These are phyloP conservation scores for Meredithiella fracta DNA, from an alignment of 2,329 filamentous ascomycete genomes.

Conservation along the genomic window DNA sequence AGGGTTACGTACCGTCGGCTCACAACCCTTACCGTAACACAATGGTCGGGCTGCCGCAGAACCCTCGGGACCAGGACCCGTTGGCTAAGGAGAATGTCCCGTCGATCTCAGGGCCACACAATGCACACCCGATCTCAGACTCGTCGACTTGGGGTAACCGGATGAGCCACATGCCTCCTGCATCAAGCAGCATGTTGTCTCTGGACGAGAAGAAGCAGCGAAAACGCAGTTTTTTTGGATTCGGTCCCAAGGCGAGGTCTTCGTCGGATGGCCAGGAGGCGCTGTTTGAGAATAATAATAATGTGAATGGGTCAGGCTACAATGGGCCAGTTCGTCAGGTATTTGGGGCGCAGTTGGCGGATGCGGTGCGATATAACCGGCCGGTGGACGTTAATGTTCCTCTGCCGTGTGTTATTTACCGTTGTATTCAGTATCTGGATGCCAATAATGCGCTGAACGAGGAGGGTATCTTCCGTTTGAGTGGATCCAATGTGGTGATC, in stretches of 20 bases:
- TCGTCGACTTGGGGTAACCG: constrained; percentile 76
- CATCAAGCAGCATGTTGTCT: constrained; percentile 17
- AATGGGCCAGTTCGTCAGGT: constrained; percentile 48
- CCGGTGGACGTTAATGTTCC: constrained; percentile 57
- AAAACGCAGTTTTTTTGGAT: constrained; percentile 64
- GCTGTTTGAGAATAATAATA: constrained; percentile 29
- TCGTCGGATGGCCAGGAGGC: constrained; percentile 43
- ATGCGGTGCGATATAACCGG: constrained; percentile 68
- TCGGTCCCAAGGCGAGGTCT: constrained; percentile 42
- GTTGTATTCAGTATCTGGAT: constrained; percentile 85
- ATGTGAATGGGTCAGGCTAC: constrained; percentile 28
- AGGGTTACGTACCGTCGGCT: constrained; percentile 29
- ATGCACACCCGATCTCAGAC: constrained; percentile 71
- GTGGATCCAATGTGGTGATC: constrained; percentile 91
- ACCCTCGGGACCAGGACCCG: constrained; percentile 18
- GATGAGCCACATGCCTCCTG: constrained; percentile 19
- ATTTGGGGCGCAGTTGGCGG: constrained; percentile 71
- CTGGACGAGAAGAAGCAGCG: constrained; percentile 62
- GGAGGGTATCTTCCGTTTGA: constrained; percentile 92
- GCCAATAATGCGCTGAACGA: constrained; percentile 66
- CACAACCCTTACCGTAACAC: constrained; percentile 22
- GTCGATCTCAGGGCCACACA: constrained; percentile 66
- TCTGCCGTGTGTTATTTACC: constrained; percentile 82
- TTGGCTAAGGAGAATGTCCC: constrained; percentile 23
- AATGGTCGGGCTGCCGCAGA: constrained; percentile 21